Evolutionary conservation across 305 asterid species (phyloP).

Genomic region (Caryopteris hybrid): DNA sequence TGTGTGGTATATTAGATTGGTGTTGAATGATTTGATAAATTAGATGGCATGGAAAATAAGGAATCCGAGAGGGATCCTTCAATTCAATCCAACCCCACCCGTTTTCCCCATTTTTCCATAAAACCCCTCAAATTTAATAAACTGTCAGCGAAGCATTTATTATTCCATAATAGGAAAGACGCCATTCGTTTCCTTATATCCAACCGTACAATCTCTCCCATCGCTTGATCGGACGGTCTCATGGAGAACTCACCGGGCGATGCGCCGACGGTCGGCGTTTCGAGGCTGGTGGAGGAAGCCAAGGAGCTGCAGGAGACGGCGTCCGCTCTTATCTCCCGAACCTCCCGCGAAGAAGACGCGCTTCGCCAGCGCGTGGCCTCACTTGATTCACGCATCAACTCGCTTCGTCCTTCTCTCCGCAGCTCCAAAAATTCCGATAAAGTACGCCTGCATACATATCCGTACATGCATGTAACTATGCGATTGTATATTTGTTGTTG

Average conservation of each 20-base stretch:
- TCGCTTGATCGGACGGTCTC: slow-evolving; percentile 23
- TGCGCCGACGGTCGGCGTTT: slow-evolving; percentile 24
- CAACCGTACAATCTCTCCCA: slow-evolving; percentile 14
- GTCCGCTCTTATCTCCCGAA: slow-evolving; percentile 64
- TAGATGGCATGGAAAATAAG: too few relatives aligned
- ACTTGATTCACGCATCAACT: slow-evolving; percentile 60
- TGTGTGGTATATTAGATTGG: too few relatives aligned
- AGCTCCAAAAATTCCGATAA: slow-evolving; percentile 45
- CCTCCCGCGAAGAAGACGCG: slow-evolving; percentile 72
- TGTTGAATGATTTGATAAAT: too few relatives aligned
- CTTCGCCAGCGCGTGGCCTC: slow-evolving; percentile 74
- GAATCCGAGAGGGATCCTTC: background rate
- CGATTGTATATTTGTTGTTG: too few relatives aligned
- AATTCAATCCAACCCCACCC: slow-evolving; percentile 14
- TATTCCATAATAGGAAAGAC: slow-evolving; percentile 6
- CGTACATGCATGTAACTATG: slow-evolving; percentile 26
- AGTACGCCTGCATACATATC: slow-evolving; percentile 24
- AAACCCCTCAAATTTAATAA: slow-evolving; percentile 10
- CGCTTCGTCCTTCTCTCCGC: slow-evolving; percentile 43
- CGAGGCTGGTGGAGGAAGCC: slow-evolving; percentile 64
- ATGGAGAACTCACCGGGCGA: slow-evolving; percentile 41
- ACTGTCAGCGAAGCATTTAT: slow-evolving; percentile 16
- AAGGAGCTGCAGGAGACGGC: slow-evolving; percentile 90
- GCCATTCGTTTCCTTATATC: background rate
- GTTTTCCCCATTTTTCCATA: slow-evolving; percentile 17